Conservation (phyloP, 768 basidiomycete genomes). For the Botryobasidium botryosum region DNA sequence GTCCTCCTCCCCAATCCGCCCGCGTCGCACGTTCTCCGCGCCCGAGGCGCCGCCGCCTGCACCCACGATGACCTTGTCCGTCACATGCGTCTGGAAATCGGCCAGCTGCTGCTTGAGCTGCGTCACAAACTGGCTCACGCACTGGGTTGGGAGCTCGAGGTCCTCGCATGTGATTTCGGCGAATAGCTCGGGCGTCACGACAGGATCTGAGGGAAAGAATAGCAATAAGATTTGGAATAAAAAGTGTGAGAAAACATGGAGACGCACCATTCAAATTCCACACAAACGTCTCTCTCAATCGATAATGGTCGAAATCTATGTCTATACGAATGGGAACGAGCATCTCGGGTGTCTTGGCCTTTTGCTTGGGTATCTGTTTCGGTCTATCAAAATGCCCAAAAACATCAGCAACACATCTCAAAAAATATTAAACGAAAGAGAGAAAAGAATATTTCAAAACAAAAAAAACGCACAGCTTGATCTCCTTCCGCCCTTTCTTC, state of each 20-base stretch:
- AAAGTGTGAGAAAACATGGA: neutral
- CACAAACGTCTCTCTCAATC: slow-evolving; percentile 89
- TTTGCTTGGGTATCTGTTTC: slow-evolving; percentile 35
- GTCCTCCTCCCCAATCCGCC: slow-evolving; percentile 16
- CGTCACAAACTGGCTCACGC: slow-evolving; percentile 52
- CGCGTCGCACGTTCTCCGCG: neutral
- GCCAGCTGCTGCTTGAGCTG: slow-evolving; percentile 77
- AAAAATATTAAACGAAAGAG: slow-evolving; percentile 12
- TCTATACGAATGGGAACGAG: slow-evolving; percentile 94
- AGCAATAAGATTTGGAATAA: slow-evolving; percentile 2
- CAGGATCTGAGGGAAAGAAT: slow-evolving; percentile 39
- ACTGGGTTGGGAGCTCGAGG: slow-evolving; percentile 52
- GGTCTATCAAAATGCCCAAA: slow-evolving; percentile 28
- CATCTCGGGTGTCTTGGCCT: slow-evolving; percentile 51
- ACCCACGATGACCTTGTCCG: slow-evolving; percentile 1
- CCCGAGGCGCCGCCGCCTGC: slow-evolving; percentile 1
- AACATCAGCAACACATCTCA: neutral
- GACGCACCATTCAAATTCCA: slow-evolving; percentile 90
- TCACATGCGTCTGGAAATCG: slow-evolving; percentile 40
- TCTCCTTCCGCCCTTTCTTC: slow-evolving; percentile 39
- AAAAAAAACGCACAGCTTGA: slow-evolving; percentile 49
- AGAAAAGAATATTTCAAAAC: slow-evolving; percentile 5
- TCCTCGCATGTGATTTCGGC: slow-evolving; percentile 86
- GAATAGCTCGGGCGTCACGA: slow-evolving; percentile 79
- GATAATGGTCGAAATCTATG: slow-evolving; percentile 86